These are phyloP conservation scores for Russula sp. DNA, from an alignment of 768 basidiomycete genomes.

Conservation along the genomic window DNA sequence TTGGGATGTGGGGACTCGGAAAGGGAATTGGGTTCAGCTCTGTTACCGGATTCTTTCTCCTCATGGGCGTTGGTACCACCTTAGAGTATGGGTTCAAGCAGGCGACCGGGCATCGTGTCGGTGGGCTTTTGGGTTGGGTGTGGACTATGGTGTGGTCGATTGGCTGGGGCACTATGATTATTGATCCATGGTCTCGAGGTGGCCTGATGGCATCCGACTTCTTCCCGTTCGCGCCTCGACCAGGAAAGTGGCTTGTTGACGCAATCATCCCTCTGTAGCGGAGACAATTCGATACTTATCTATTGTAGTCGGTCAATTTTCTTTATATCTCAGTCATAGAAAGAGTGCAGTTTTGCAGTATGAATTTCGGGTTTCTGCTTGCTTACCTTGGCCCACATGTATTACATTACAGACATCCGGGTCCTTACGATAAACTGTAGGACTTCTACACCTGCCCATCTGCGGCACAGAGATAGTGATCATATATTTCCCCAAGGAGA, in stretches of 20 bases:
- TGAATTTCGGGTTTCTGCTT: neutral
- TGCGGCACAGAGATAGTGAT: too few species aligned
- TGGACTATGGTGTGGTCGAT: constrained; percentile 54
- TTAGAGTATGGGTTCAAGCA: constrained; percentile 49
- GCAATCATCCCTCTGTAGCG: neutral
- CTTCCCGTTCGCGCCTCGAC: neutral
- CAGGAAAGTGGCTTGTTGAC: constrained; percentile 17
- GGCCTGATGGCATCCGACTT: constrained; percentile 22
- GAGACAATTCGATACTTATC: neutral
- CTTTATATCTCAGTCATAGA: constrained; percentile 31
- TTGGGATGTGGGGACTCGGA: constrained; percentile 59
- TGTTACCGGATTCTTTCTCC: constrained; percentile 54
- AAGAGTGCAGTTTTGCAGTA: constrained; percentile 26
- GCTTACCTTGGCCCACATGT: too few species aligned
- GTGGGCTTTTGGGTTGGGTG: constrained; percentile 49
- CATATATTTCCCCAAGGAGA: too few species aligned
- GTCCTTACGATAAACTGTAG: too few species aligned
- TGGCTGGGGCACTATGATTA: constrained; percentile 38
- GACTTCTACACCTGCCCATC: too few species aligned
- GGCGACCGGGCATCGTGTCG: constrained; percentile 45
- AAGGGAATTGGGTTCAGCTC: constrained; percentile 46
- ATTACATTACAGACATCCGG: too few species aligned
- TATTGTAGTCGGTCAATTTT: neutral
- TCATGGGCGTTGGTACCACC: constrained; percentile 53
- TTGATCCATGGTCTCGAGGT: constrained; percentile 26